A percentile compares a stretch with the other conserved stretches of the same genome.
These are phyloP conservation scores for Leucocoprinus leucothites DNA, from an alignment of 768 basidiomycete species.

Conservation along the genomic window DNA sequence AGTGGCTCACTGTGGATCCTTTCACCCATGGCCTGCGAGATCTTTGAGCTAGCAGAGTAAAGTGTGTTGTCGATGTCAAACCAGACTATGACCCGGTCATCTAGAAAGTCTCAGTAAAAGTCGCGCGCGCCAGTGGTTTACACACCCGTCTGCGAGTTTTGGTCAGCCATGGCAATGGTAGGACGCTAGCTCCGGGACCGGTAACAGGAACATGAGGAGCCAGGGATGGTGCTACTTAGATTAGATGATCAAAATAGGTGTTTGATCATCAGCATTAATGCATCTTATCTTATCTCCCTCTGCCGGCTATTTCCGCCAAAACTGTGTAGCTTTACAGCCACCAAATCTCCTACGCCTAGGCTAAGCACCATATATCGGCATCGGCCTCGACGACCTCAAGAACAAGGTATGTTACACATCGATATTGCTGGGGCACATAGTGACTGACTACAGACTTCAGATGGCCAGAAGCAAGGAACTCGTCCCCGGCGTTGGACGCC, in stretches of 20 bases:
- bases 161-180: conserved; percentile 6
- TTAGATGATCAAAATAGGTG: too few species aligned
- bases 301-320: conserved; percentile 33
- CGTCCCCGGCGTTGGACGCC: conserved; percentile 75
- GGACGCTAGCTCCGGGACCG: neutral
- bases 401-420: conserved; percentile 38
- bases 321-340: conserved; percentile 48
- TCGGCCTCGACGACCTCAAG: conserved; percentile 50
- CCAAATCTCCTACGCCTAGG: conserved; percentile 27
- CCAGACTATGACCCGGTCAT: conserved; percentile 66
- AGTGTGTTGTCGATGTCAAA: conserved; percentile 90
- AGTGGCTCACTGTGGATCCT: conserved; percentile 63
- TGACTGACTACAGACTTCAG: conserved; percentile 26
- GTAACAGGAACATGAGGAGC: too few species aligned
- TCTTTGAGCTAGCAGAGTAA: conserved; percentile 72
- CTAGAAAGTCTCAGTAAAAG: conserved; percentile 22
- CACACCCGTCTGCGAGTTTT: neutral
- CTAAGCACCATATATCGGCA: conserved; percentile 38
- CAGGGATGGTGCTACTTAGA: too few species aligned
- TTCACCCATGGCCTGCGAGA: conserved; percentile 76
- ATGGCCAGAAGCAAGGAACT: conserved; percentile 89
- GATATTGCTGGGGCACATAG: conserved; percentile 11
- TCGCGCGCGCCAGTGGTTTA: neutral
- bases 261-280: too few species aligned
- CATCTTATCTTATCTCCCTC: conserved; percentile 23